Conservation (phyloP, 2,329 filamentous ascomycete genomes). For the Cordyceps militaris region DNA sequence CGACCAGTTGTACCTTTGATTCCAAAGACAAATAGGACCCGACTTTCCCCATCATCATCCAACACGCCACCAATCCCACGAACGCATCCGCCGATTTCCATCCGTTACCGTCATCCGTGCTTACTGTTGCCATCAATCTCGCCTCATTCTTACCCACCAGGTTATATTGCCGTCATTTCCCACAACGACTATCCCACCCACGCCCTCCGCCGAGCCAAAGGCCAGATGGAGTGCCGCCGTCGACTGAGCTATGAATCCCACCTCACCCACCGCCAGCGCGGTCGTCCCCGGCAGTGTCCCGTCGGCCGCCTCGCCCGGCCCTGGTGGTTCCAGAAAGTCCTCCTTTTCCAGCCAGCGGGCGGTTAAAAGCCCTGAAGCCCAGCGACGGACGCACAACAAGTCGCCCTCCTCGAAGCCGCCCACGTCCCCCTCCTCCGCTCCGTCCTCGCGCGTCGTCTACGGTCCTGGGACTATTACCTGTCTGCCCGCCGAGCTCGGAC, state of each 20-base stretch:
- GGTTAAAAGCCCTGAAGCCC: not conserved
- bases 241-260: slow-evolving; percentile 5
- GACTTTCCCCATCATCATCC: not conserved
- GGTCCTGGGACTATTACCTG: slow-evolving; percentile 26
- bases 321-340: not conserved
- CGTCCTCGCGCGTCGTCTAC: slow-evolving; percentile 28
- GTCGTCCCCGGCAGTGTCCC: not conserved
- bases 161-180: not conserved
- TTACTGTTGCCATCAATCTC: not conserved
- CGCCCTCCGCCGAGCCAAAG: not conserved
- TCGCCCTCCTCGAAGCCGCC: slow-evolving; percentile 2
- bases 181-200: not conserved
- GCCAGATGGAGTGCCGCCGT: slow-evolving; percentile 7
- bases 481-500: slow-evolving; percentile 28
- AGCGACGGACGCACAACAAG: not conserved
- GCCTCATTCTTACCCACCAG: not conserved
- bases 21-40: not conserved
- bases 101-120: not conserved
- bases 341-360: slow-evolving; percentile 6
- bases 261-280: not conserved
- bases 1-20: not conserved
- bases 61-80: not conserved
- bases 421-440: slow-evolving; percentile 5
- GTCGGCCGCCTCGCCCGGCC: not conserved
- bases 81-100: not conserved